Conservation (phyloP, 495 filamentous ascomycete species). For the Penicillium taxi region DNA sequence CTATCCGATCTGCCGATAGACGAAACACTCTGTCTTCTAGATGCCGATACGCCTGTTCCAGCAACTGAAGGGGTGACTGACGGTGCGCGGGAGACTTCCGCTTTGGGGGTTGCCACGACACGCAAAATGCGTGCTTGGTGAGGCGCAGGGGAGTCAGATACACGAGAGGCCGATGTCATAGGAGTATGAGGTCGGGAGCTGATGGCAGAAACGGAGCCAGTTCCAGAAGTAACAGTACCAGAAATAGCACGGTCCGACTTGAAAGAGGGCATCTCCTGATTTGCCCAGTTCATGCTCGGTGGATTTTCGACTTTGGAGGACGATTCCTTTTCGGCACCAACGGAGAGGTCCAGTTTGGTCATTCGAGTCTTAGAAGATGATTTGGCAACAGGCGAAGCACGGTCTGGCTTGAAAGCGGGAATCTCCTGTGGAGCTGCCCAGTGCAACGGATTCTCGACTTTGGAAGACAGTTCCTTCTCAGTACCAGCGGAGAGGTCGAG, state of each 20-base stretch:
- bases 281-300: constrained; percentile 16
- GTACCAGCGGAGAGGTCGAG: constrained; percentile 14
- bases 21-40: constrained; percentile 51
- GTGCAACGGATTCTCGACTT: constrained; percentile 18
- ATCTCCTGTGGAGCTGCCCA: constrained; percentile 15
- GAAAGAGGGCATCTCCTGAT: constrained; percentile 10
- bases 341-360: constrained; percentile 19
- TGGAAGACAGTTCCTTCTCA: constrained; percentile 16
- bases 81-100: constrained; percentile 46
- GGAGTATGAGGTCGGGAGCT: constrained; percentile 33
- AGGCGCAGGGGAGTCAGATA: constrained; percentile 41
- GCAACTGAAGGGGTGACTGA: constrained; percentile 34
- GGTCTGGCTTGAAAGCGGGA: constrained; percentile 17
- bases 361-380: too few relatives aligned
- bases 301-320: constrained; percentile 12
- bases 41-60: constrained; percentile 37
- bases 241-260: constrained; percentile 21
- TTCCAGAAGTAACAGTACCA: constrained; percentile 8
- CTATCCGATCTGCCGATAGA: constrained; percentile 62
- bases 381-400: constrained; percentile 10
- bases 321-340: constrained; percentile 16
- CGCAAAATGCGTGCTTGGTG: constrained; percentile 52
- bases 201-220: constrained; percentile 17
- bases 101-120: constrained; percentile 64
- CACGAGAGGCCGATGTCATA: constrained; percentile 32